Base-by-base conservation (phyloP, 805 yeast genomes). In the Lipomyces starkeyi region DNA sequence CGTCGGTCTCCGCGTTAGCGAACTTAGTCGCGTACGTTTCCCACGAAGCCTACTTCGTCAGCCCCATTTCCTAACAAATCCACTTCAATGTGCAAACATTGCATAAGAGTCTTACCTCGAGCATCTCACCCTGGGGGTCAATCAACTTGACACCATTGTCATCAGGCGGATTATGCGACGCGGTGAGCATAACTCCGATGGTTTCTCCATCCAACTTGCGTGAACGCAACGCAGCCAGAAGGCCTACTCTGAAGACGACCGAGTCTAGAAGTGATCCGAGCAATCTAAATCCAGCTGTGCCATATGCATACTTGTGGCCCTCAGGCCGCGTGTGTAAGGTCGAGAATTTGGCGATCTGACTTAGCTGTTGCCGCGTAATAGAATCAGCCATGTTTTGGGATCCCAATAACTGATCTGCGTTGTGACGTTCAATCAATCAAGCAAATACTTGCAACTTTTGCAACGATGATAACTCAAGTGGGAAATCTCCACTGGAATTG, bases 211-310 rank as follows among this genome's bases (percentile, higher is more conserved):
- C 80, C 40, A 90, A 80, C 68, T 81, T 83, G 67, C 88, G 84
- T n/a, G 98, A 93, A 75, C 99, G 84, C 70, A 95, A 80, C 1
- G 88, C 81, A 0, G 99, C 98, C 34, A 93, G 77, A 22, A 93
- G 81, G 1, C 97, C 97, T 20, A 90, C 92, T 6, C 94, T 84
- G 78, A 87, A 91, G 78, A 91, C 90, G 40, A 93, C 94, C 20
- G 92, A 88, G 76, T 91, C 97, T 71, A 94, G 80, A 20, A 83
- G 78, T 25, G 79, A 76, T 1, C 97, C 93, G 59, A 86, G 81
- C 80, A 88, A 88, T 67, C 99, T 86, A 80, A 95, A 95, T 8
- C 99, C 99, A 1, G 99, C 99, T 0, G 99, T 95, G n/a, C 99
- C 99, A 75, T 95, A 95, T 20, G 86, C 79, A 75, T 86, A 89